Percentiles rank a stretch among this genome's conserved stretches.
phyloP scores from a whole-genome alignment of 495 filamentous ascomycete species.

The Rostrohypoxylon terebratum region DNA sequence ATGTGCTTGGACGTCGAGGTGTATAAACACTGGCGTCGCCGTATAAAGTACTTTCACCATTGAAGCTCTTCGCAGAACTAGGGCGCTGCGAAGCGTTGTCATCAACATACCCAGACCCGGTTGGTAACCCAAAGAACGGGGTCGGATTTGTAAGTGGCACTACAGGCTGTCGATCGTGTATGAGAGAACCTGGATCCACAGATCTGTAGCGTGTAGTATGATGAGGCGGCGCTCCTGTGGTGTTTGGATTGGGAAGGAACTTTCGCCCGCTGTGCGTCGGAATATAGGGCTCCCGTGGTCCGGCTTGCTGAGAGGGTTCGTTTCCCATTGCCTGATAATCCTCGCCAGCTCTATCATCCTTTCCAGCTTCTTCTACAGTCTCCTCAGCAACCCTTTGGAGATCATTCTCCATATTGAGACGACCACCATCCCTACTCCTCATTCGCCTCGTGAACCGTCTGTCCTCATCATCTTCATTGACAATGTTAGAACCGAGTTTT shows the following conservation, averaged over 20 bases:
- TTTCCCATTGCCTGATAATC: conserved; percentile 9
- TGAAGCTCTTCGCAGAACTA: conserved; percentile 50
- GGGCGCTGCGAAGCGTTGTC: conserved; percentile 28
- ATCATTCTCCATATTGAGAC: conserved; percentile 38
- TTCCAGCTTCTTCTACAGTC: conserved; percentile 22
- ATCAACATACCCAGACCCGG: conserved; percentile 32
- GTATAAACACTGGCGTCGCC: conserved; percentile 46
- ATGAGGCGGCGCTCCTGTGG: conserved; percentile 13
- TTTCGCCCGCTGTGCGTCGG: background rate
- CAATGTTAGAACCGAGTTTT: conserved; percentile 16
- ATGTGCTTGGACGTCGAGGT: conserved; percentile 16
- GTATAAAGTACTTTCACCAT: conserved; percentile 53
- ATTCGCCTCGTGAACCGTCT: conserved; percentile 26
- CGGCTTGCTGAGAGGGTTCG: background rate
- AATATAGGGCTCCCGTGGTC: background rate
- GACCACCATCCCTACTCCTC: conserved; percentile 14
- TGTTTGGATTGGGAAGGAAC: background rate
- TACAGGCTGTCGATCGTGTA: conserved; percentile 26
- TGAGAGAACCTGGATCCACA: conserved; percentile 26
- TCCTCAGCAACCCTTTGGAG: conserved; percentile 36
- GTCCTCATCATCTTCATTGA: conserved; percentile 44
- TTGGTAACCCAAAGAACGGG: conserved; percentile 39
- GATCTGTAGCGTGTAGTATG: conserved; percentile 26
- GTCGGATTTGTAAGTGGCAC: conserved; percentile 5
- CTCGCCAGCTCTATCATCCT: conserved; percentile 15